Conservation (phyloP, 1,284 basidiomycete species). For the Cystobasidium pallidum region DNA sequence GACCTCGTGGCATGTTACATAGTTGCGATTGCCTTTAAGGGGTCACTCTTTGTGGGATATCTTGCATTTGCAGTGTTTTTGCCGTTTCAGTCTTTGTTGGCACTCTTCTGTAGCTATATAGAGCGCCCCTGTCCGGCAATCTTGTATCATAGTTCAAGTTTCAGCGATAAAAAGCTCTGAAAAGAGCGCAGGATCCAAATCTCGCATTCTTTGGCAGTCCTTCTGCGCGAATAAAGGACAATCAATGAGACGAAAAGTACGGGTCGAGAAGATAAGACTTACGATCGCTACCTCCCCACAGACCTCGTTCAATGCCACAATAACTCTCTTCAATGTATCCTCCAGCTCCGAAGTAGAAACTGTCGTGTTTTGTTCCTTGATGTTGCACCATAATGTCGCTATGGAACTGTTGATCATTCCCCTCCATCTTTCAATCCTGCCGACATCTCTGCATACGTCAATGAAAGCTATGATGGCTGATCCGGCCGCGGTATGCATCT, state of each 20-base stretch:
- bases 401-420: slow-evolving; percentile 28
- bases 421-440: slow-evolving; percentile 42
- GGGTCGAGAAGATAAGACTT: too few relatives aligned
- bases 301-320: not conserved
- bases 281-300: slow-evolving; percentile 6
- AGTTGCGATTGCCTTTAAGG: too few relatives aligned
- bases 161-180: slow-evolving; percentile 12
- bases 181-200: slow-evolving; percentile 7
- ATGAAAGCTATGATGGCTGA: slow-evolving; percentile 17
- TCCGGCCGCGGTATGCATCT: slow-evolving; percentile 16
- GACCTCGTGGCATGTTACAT: too few relatives aligned
- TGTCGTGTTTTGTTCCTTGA: slow-evolving; percentile 4
- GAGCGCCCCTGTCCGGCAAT: not conserved
- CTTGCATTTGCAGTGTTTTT: not conserved
- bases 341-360: slow-evolving; percentile 6
- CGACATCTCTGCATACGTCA: slow-evolving; percentile 18
- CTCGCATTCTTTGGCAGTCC: not conserved
- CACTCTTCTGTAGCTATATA: not conserved
- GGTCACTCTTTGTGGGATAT: too few relatives aligned
- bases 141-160: slow-evolving; percentile 4
- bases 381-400: slow-evolving; percentile 36
- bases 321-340: slow-evolving; percentile 5
- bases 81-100: not conserved
- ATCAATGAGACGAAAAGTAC: too few relatives aligned
- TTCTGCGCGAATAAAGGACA: not conserved